Evolutionary conservation across 78 protist genomes (phyloP).

Genomic region (Guillardia theta): DNA sequence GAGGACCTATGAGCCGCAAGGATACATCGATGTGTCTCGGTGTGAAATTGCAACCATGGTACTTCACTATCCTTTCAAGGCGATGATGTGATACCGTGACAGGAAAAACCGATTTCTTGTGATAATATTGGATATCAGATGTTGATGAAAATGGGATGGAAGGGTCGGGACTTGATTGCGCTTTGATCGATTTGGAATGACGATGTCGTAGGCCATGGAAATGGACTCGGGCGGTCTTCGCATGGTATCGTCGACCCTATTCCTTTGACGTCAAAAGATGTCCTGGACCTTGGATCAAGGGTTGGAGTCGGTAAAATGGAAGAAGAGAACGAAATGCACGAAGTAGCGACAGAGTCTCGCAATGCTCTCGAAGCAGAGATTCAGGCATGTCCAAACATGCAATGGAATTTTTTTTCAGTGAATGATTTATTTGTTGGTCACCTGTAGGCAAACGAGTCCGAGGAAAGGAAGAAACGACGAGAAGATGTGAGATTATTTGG

Average conservation of each 20-base stretch:
- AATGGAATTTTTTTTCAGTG: no score
- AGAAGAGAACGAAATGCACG: constrained; percentile 21
- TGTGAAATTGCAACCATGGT: constrained; percentile 23
- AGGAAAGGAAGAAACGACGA: background rate
- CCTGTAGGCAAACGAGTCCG: background rate
- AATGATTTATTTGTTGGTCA: no score
- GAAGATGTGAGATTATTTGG: no score
- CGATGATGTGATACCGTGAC: background rate
- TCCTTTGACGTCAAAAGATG: background rate
- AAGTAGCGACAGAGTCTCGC: background rate
- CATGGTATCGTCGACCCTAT: constrained; percentile 24
- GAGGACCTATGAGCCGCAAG: background rate
- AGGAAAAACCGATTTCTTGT: background rate
- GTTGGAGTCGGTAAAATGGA: background rate
- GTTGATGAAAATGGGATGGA: constrained; percentile 29
- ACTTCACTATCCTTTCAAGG: background rate
- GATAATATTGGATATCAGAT: background rate
- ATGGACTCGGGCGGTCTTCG: background rate
- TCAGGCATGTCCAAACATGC: no score
- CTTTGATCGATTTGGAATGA: background rate
- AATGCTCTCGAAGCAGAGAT: background rate
- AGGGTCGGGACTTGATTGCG: background rate
- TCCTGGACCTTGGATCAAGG: background rate
- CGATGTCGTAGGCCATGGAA: background rate
- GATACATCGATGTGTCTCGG: background rate